Evolutionary conservation across 768 basidiomycete genomes (phyloP).

Genomic region (Suillus americanus): DNA sequence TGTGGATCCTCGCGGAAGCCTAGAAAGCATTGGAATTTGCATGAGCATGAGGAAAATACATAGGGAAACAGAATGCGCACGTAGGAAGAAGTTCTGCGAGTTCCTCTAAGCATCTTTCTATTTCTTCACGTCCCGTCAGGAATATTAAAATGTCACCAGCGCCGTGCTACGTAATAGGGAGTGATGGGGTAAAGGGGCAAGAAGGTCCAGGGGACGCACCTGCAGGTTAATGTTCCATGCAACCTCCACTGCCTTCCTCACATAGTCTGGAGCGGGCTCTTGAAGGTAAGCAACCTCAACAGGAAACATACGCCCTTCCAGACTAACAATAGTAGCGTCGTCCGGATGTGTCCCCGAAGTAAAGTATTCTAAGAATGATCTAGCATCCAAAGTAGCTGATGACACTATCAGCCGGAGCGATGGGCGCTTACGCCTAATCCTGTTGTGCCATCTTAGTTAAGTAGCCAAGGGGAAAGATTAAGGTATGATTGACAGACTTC

Average conservation of each 20-base stretch:
- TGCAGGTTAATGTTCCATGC: conserved; percentile 80
- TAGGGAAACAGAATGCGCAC: conserved; percentile 35
- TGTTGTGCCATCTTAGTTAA: conserved; percentile 31
- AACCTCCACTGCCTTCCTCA: conserved; percentile 76
- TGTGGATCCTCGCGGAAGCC: conserved; percentile 54
- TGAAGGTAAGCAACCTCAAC: conserved; percentile 90
- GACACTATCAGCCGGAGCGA: conserved; percentile 90
- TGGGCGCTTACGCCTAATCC: conserved; percentile 89
- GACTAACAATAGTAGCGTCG: conserved; percentile 81
- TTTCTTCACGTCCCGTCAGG: conserved; percentile 94
- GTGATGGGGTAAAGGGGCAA: background rate
- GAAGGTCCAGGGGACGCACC: conserved; percentile 40
- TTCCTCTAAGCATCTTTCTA: conserved; percentile 82
- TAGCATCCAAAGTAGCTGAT: conserved; percentile 94
- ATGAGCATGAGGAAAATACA: conserved; percentile 6
- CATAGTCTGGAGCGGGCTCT: conserved; percentile 78
- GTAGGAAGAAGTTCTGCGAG: conserved; percentile 75
- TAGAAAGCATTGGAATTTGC: conserved; percentile 20
- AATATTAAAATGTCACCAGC: conserved; percentile 92
- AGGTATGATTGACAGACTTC: conserved; percentile 55
- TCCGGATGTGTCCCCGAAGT: conserved; percentile 56
- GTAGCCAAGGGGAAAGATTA: conserved; percentile 1
- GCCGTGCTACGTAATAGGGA: conserved; percentile 52
- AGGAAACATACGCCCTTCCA: conserved; percentile 94
- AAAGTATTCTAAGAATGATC: conserved; percentile 88